phyloP scores from a whole-genome alignment of 164 flowering plant species.

The Sextonia rubra region DNA sequence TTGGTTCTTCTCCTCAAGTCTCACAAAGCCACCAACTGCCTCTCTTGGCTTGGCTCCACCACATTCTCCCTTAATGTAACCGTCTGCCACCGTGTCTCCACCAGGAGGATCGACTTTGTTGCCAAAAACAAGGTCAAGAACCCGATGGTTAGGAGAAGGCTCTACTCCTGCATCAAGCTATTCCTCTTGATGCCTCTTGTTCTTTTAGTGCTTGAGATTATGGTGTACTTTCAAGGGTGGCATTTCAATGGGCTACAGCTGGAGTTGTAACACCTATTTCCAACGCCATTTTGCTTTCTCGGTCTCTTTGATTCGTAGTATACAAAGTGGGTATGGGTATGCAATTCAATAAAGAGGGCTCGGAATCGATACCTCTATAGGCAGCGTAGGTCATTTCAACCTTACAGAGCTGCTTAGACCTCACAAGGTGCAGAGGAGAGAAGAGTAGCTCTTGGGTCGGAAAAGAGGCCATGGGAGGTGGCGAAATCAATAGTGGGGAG shows the following conservation, averaged over 20 bases:
- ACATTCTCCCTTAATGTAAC: slow-evolving; percentile 48
- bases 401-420: no score
- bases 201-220: slow-evolving; percentile 65
- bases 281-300: slow-evolving; percentile 32
- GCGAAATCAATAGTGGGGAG: no score
- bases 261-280: slow-evolving; percentile 36
- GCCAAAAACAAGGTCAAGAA: slow-evolving; percentile 26
- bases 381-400: no score
- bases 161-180: slow-evolving; percentile 56
- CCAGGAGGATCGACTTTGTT: slow-evolving; percentile 74
- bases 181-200: slow-evolving; percentile 63
- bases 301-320: slow-evolving; percentile 59
- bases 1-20: slow-evolving; percentile 94
- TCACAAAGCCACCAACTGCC: slow-evolving; percentile 89
- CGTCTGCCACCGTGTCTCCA: slow-evolving; percentile 63
- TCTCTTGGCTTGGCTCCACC: slow-evolving; percentile 69
- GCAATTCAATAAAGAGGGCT: no score
- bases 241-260: slow-evolving; percentile 48
- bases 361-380: no score
- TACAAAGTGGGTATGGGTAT: slow-evolving; percentile 68
- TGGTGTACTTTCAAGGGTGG: slow-evolving; percentile 79
- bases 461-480: no score
- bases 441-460: no score
- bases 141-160: slow-evolving; percentile 36
- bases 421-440: no score